Conservation (phyloP, 139 green algal genomes). For the Marvania coccoides region DNA sequence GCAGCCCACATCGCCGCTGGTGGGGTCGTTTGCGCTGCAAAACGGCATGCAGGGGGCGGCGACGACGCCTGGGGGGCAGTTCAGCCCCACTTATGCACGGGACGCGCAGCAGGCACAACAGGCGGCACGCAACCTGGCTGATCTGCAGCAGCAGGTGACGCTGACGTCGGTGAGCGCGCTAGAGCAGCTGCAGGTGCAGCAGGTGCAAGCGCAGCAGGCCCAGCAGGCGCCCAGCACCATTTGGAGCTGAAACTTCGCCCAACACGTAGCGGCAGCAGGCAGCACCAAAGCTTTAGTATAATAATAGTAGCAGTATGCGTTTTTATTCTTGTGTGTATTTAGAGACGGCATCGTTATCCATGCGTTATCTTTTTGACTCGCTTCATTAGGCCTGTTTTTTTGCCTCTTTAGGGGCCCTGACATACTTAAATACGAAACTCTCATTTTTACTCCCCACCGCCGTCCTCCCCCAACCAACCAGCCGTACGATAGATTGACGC, state of each 20-base stretch:
- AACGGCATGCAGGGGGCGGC: background rate
- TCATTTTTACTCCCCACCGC: too few species aligned
- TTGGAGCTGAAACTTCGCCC: background rate
- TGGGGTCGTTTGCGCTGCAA: background rate
- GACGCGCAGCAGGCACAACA: background rate
- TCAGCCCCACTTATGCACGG: background rate
- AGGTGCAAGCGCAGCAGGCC: background rate
- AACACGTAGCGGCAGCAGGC: too few species aligned
- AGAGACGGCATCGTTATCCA: too few species aligned
- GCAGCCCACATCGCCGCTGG: background rate
- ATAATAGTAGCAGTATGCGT: too few species aligned
- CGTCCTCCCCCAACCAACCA: too few species aligned
- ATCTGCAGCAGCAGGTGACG: background rate
- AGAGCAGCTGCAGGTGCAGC: constrained; percentile 1
- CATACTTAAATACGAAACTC: too few species aligned
- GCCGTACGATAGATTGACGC: too few species aligned
- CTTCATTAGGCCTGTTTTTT: too few species aligned
- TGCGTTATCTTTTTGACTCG: too few species aligned
- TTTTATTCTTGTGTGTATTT: too few species aligned
- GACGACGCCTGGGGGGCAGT: background rate
- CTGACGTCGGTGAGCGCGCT: constrained; percentile 1
- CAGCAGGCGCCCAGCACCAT: background rate
- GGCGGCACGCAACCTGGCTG: background rate
- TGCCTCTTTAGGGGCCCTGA: too few species aligned
- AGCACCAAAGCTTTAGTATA: too few species aligned